Evolutionary conservation across 148 eudicot genomes (phyloP).

Genomic region (Rhododendron henanense): DNA sequence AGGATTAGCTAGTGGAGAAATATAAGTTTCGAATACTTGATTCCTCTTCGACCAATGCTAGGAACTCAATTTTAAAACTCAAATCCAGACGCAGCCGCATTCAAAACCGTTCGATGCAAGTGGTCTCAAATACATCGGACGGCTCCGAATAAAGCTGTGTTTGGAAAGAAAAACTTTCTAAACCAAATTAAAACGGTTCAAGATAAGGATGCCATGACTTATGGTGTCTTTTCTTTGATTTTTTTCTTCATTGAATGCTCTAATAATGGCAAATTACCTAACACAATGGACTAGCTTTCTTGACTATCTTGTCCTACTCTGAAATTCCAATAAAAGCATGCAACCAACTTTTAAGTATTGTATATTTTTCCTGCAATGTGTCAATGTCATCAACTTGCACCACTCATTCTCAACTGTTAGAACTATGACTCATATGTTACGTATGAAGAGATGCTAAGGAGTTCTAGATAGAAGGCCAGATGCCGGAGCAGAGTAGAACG

Average conservation of each 20-base stretch:
- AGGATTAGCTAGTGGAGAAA: neutral
- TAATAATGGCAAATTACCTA: neutral
- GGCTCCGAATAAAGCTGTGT: too few species aligned
- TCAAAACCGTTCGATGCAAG: too few species aligned
- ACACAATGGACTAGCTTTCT: constrained; percentile 3
- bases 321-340: neutral
- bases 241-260: neutral
- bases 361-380: neutral
- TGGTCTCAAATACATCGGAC: too few species aligned
- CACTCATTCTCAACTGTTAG: neutral
- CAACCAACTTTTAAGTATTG: neutral
- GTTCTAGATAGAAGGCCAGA: too few species aligned
- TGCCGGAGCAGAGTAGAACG: too few species aligned
- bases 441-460: too few species aligned
- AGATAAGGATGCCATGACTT: neutral
- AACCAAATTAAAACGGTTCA: neutral
- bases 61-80: too few species aligned
- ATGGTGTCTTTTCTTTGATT: neutral
- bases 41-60: neutral
- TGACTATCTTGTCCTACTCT: neutral
- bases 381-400: neutral
- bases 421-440: too few species aligned
- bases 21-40: neutral
- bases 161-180: neutral
- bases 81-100: too few species aligned